A percentile compares a stretch with the other conserved stretches of the same genome.
phyloP scores from a whole-genome alignment of 208 protist genomes.

The Borovskyia barvae region DNA sequence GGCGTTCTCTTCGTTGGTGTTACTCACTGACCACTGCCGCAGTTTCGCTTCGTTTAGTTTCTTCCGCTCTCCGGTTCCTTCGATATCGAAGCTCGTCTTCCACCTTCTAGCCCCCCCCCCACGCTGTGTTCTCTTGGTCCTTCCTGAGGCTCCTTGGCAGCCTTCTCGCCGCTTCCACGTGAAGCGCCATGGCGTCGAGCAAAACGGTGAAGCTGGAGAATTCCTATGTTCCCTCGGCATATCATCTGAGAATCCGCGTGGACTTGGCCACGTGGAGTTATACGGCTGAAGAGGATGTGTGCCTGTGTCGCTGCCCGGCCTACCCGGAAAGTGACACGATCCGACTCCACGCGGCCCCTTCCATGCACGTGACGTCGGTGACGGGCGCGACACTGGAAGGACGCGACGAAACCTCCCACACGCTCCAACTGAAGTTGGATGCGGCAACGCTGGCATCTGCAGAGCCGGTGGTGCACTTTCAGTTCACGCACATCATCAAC shows the following conservation, averaged over 20 bases:
- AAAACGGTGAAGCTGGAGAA: slow-evolving; percentile 70
- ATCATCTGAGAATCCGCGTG: slow-evolving; percentile 64
- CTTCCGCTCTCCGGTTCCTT: too few relatives aligned
- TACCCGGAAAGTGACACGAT: slow-evolving; percentile 33
- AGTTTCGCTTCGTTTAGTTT: not conserved
- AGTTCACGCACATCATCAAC: slow-evolving; percentile 82
- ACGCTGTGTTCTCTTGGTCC: too few relatives aligned
- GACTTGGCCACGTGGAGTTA: slow-evolving; percentile 78
- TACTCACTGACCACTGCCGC: too few relatives aligned
- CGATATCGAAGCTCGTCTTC: too few relatives aligned
- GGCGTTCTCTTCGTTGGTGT: too few relatives aligned
- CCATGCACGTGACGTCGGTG: slow-evolving; percentile 51
- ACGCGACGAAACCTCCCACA: slow-evolving; percentile 47
- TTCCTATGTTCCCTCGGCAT: slow-evolving; percentile 66
- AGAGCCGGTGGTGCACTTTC: slow-evolving; percentile 61
- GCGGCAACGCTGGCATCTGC: slow-evolving; percentile 30
- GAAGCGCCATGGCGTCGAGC: slow-evolving; percentile 8
- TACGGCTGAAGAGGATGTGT: slow-evolving; percentile 58
- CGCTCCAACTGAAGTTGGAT: slow-evolving; percentile 64
- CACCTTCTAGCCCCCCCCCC: too few relatives aligned
- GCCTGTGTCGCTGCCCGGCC: slow-evolving; percentile 34
- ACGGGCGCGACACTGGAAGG: slow-evolving; percentile 47
- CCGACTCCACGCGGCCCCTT: slow-evolving; percentile 63
- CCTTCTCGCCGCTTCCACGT: not conserved
- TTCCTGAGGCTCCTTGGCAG: not conserved